A percentile compares a stretch with the other conserved stretches of the same genome.
Conservation (phyloP, 2,329 filamentous ascomycete genomes). For the Fusarium coicis region DNA sequence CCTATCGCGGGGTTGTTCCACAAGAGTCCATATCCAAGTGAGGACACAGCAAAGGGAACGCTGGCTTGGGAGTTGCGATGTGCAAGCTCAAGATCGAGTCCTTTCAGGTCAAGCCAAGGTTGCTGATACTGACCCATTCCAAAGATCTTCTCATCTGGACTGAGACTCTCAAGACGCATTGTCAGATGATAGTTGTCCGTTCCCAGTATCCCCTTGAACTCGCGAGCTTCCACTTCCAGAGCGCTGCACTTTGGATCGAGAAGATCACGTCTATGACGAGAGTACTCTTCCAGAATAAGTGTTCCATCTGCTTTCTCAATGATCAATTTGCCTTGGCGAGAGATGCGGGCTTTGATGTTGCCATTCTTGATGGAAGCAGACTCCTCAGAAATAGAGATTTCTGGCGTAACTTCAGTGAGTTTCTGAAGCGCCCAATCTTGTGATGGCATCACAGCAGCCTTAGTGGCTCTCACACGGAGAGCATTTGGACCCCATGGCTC, state of each 20-base stretch:
- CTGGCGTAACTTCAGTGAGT: background rate
- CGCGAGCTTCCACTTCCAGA: slow-evolving; percentile 65
- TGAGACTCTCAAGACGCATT: slow-evolving; percentile 66
- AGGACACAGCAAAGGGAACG: slow-evolving; percentile 70
- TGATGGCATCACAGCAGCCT: background rate
- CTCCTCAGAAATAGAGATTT: background rate
- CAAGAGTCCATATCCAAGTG: slow-evolving; percentile 69
- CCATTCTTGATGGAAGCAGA: slow-evolving; percentile 40
- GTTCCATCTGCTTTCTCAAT: slow-evolving; percentile 44
- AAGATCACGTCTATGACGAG: slow-evolving; percentile 48
- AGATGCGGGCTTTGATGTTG: slow-evolving; percentile 46
- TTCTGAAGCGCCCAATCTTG: slow-evolving; percentile 20
- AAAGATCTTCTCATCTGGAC: slow-evolving; percentile 68
- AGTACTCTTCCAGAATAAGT: slow-evolving; percentile 48
- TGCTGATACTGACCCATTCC: slow-evolving; percentile 79
- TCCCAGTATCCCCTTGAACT: slow-evolving; percentile 65
- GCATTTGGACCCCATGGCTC: slow-evolving; percentile 19
- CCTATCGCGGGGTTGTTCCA: slow-evolving; percentile 75
- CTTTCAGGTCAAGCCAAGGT: slow-evolving; percentile 70
- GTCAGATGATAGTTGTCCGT: slow-evolving; percentile 65
- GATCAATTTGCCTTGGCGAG: slow-evolving; percentile 45
- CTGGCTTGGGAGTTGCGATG: slow-evolving; percentile 75
- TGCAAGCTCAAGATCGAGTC: slow-evolving; percentile 70
- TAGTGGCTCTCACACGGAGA: slow-evolving; percentile 11
- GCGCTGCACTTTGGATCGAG: slow-evolving; percentile 70